phyloP scores from a whole-genome alignment of 495 filamentous ascomycete genomes.

The Astrothelium subdiscretum region DNA sequence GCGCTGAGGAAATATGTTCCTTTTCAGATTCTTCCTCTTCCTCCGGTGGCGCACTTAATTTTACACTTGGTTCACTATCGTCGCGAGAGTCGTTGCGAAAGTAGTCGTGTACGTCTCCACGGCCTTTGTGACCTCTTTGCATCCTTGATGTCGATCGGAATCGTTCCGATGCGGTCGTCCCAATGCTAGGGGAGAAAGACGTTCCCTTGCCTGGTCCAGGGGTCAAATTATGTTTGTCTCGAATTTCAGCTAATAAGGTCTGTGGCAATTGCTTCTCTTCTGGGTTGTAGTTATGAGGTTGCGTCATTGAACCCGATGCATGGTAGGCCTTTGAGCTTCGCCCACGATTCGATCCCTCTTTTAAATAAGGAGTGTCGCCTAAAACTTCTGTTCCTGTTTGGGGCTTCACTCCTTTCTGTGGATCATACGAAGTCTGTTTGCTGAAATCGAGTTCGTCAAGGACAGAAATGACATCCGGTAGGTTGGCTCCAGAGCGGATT shows the following conservation, averaged over 20 bases:
- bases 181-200: conserved; percentile 46
- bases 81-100: background rate
- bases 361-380: background rate
- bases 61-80: background rate
- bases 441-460: background rate
- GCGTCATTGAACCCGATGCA: background rate
- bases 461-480: background rate
- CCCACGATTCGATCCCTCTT: background rate
- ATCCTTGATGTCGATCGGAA: background rate
- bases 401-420: background rate
- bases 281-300: background rate
- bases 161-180: conserved; percentile 31
- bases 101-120: background rate
- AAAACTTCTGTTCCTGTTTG: background rate
- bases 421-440: background rate
- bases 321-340: background rate
- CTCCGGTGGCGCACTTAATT: conserved; percentile 17
- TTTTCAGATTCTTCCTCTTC: conserved; percentile 78
- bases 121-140: background rate
- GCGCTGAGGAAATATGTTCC: conserved; percentile 88
- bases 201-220: conserved; percentile 39
- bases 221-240: conserved; percentile 45
- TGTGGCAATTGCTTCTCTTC: conserved; percentile 30
- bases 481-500: background rate
- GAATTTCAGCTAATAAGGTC: conserved; percentile 50